These are phyloP conservation scores for Pseudomicrostroma phylloplanum DNA, from an alignment of 1,284 basidiomycete genomes.

Conservation along the genomic window DNA sequence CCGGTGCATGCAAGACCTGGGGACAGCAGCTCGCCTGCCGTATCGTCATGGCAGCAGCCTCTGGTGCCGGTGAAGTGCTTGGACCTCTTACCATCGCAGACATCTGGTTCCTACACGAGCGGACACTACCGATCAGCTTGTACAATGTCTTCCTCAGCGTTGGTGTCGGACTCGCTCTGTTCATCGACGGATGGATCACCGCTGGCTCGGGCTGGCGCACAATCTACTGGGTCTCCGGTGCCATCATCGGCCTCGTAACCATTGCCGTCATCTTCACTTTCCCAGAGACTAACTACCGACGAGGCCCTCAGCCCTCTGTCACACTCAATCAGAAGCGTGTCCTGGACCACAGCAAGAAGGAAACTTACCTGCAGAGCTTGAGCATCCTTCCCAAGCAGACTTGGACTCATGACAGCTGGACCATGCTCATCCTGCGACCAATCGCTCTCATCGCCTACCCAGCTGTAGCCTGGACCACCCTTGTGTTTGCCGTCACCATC, in stretches of 20 bases:
- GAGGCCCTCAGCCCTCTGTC: slow-evolving; percentile 5
- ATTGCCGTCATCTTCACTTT: slow-evolving; percentile 18
- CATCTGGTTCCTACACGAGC: slow-evolving; percentile 21
- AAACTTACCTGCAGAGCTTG: slow-evolving; percentile 8
- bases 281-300: slow-evolving; percentile 17
- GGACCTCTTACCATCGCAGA: slow-evolving; percentile 21
- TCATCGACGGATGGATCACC: slow-evolving; percentile 18
- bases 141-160: slow-evolving; percentile 17
- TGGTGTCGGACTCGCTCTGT: slow-evolving; percentile 13
- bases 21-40: slow-evolving; percentile 12
- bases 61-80: slow-evolving; percentile 18
- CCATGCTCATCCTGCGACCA: slow-evolving; percentile 14
- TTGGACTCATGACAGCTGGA: slow-evolving; percentile 12
- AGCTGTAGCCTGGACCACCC: slow-evolving; percentile 17
- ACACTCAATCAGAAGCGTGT: slow-evolving; percentile 6
- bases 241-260: slow-evolving; percentile 11
- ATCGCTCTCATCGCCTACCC: slow-evolving; percentile 12
- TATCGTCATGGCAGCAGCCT: slow-evolving; percentile 8
- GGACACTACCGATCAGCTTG: slow-evolving; percentile 12
- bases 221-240: slow-evolving; percentile 16
- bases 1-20: slow-evolving; percentile 16
- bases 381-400: slow-evolving; percentile 8
- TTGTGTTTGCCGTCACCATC: slow-evolving; percentile 14
- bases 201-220: slow-evolving; percentile 9
- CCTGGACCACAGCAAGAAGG: slow-evolving; percentile 11